Base-by-base conservation (phyloP, 148 eudicot species). In the Spergularia marina region DNA sequence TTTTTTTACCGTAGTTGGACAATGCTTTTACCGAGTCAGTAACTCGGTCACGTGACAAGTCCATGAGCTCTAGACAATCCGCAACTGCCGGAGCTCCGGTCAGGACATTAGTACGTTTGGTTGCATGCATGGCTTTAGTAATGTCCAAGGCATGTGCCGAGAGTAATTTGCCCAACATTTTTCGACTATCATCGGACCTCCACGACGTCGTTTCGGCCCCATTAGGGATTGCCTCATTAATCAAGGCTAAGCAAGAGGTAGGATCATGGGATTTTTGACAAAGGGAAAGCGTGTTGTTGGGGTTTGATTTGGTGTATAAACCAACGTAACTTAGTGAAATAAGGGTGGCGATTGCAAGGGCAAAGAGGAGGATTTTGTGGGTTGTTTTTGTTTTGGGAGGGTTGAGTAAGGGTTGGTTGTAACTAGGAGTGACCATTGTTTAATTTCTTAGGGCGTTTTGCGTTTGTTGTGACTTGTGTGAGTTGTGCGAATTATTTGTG, bases 31-130 rank as follows among this genome's bases (percentile, higher is more conserved):
- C 63, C 6, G 78, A 53, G 2, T 79, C 41, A 16, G 25, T 23
- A 49, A 80, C 71, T 13, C 78, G 54, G 51, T 80, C 82, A 69
- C 75, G 82, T 61, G 82, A 74, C 78, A 80, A 30, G 56, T 80
- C 78, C 78, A 80, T 61, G 65, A 80, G 82, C 71, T 80, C 82
- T 52, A 80, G 18, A 57, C 82, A 80, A 55, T 61, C 82, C 10
- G 11, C 57, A 40, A 75, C 65, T 4, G 10, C 82, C 63, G 62
- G 65, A 69, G 25, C 74, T 61, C 78, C 59, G 0, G 10, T 23
- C 10, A 20, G 44, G 16, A 9, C 67, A 62, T 51, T 58, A 49
- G 18, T 53, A 12, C 40, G 65, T 54, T 47, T 77, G 2, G 78
- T 74, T 9, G 30, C 75, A 49, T 63, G 61, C 8, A 74, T 75